Evolutionary conservation across 768 basidiomycete species (phyloP), one percentile per base, ranked within the genome.

Genomic region (Boletus barrowsii): DNA sequence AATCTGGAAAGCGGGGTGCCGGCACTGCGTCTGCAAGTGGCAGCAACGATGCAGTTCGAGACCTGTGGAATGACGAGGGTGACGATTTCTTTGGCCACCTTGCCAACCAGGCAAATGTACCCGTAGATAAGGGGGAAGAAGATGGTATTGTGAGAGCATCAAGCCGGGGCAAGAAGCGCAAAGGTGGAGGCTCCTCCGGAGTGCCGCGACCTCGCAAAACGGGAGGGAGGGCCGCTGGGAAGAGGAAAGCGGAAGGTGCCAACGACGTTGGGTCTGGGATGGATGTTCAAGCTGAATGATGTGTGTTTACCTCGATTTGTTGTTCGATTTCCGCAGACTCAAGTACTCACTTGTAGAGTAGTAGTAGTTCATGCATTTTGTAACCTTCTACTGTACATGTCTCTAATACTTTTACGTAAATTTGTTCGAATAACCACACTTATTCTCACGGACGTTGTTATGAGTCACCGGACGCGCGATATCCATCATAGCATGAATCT

Each of bases 21-120:
- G 59, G 68, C 58, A 54, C 69, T 47, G 51, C 68, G 52, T 35
- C 55, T n/a, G 47, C 47, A 10, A 58, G 75, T 68, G 46, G 76
- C 62, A 51, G 70, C 64, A 71, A 77, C 7, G 62, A 67, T 35
- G 55, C 73, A 63, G 66, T 73, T 30, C 82, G 82, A 46, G 90
- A 92, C 63, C 69, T 92, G 20, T 92, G 90, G 90, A 85, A 87
- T 59, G 90, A 92, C 43, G 90, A 92, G 64, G 90, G 89, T 15
- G 90, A 92, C 60, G 87, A 89, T 62, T 92, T 92, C 72, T 92
- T 92, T 62, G 87, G 85, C 0, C 86, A 87, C 56, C 69, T 78
- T 20, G 72, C 71, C 11, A 60, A 64, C 22, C 62, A 66, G 11
- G 67, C 58, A 24, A 54, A 52, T 40, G 40, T 45, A 41, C 45